Percentiles rank a stretch among this genome's conserved stretches.
phyloP scores from a whole-genome alignment of 768 basidiomycete species.

The Calocybe indica region DNA sequence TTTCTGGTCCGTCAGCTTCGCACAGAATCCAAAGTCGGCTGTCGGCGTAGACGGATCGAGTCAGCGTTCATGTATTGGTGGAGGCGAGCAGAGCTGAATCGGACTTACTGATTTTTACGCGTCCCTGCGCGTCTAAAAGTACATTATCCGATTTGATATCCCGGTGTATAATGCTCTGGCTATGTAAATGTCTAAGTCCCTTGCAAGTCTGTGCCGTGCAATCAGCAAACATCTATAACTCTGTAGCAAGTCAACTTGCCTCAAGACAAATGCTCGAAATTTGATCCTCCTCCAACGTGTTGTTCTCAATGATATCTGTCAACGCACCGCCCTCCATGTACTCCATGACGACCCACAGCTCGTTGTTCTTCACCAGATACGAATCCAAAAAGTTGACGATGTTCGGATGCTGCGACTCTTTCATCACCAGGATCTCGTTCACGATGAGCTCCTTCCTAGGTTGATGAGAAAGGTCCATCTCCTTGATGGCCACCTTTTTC shows the following conservation, averaged over 20 bases:
- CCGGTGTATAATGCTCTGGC: conserved; percentile 92
- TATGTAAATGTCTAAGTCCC: conserved; percentile 88
- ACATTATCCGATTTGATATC: conserved; percentile 98
- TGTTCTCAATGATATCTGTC: conserved; percentile 97
- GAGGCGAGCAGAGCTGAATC: background rate
- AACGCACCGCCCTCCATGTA: conserved; percentile 98
- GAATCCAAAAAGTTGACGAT: conserved; percentile 95
- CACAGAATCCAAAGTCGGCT: conserved; percentile 98
- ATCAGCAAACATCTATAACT: background rate
- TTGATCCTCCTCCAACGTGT: conserved; percentile 91
- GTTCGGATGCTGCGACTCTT: conserved; percentile 94
- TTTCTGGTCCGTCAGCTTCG: conserved; percentile 93
- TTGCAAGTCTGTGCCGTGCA: conserved; percentile 72
- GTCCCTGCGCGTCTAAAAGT: conserved; percentile 84
- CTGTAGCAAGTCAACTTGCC: conserved; percentile 39
- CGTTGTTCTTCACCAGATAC: conserved; percentile 81
- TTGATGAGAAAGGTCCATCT: conserved; percentile 94
- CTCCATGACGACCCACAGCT: conserved; percentile 98
- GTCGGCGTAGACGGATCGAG: conserved; percentile 1
- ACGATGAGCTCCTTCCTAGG: conserved; percentile 97
- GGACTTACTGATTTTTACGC: conserved; percentile 93
- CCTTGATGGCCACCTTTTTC: conserved; percentile 94
- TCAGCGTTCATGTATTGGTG: conserved; percentile 1
- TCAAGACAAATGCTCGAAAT: conserved; percentile 89
- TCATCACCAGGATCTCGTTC: conserved; percentile 98